Evolutionary conservation across 176 grass and related monocot species (phyloP).

Genomic region (Tillandsia fasciculata): DNA sequence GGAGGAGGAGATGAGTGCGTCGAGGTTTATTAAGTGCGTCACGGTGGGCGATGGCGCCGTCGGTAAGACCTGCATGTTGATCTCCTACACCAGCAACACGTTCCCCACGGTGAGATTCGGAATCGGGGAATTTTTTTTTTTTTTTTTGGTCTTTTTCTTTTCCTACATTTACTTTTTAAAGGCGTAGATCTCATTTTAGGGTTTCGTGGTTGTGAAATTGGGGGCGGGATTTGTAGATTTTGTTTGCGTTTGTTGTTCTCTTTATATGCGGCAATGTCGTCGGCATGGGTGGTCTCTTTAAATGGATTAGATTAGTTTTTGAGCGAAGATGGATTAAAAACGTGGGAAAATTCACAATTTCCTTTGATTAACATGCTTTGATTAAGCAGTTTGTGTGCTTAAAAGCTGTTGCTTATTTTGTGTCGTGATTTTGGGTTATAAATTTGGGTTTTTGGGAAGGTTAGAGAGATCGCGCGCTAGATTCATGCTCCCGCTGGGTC

Average conservation of each 20-base stretch:
- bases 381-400: no score
- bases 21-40: slow-evolving; percentile 34
- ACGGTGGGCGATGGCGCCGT: slow-evolving; percentile 34
- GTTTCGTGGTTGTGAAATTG: neutral
- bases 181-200: neutral
- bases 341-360: no score
- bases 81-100: slow-evolving; percentile 38
- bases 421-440: neutral
- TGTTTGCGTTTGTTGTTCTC: neutral
- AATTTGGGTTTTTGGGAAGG: neutral
- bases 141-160: neutral
- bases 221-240: neutral
- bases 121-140: neutral
- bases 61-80: slow-evolving; percentile 36
- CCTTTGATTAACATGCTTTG: no score
- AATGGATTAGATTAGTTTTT: neutral
- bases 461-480: neutral
- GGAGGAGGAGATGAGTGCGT: slow-evolving; percentile 29
- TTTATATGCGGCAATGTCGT: no score
- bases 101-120: slow-evolving; percentile 25
- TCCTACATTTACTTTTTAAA: neutral
- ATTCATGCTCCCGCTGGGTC: neutral
- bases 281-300: no score
- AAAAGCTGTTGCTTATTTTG: neutral
- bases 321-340: neutral